Evolutionary conservation across 371 early-diverging fungal genomes (phyloP).

Genomic region (Rhizopus arrhizus): DNA sequence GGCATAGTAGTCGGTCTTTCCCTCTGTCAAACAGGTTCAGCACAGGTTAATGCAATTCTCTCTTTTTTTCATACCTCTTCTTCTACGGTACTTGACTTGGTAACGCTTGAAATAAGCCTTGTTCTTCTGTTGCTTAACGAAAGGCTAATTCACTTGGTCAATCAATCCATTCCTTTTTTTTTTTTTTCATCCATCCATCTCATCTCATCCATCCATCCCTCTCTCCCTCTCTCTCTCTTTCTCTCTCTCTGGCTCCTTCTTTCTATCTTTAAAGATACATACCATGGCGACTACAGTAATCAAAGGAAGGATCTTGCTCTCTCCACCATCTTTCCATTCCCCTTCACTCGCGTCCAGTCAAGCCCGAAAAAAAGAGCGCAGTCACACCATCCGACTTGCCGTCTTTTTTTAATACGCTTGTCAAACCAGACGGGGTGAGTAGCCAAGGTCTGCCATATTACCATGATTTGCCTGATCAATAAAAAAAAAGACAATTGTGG

Average conservation of each 20-base stretch:
- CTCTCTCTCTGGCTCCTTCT: neutral
- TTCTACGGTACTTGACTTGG: slow-evolving; percentile 99
- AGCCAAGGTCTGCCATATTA: no score
- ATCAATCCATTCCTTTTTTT: neutral
- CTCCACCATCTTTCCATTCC: neutral
- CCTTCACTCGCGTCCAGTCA: neutral
- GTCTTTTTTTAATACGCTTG: no score
- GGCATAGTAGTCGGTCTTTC: slow-evolving; percentile 99
- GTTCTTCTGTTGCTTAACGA: slow-evolving; percentile 56
- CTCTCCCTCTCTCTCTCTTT: neutral
- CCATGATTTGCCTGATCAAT: no score
- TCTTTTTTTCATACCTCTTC: slow-evolving; percentile 78
- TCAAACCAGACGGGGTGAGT: no score
- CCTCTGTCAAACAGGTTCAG: slow-evolving; percentile 71
- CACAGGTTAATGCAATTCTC: neutral
- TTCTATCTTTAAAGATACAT: slow-evolving; percentile 7
- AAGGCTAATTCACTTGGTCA: slow-evolving; percentile 32
- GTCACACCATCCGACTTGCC: neutral
- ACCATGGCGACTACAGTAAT: slow-evolving; percentile 34
- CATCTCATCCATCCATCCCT: slow-evolving; percentile 18
- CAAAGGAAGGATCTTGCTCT: slow-evolving; percentile 28
- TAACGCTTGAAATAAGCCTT: slow-evolving; percentile 98
- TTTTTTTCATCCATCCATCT: neutral
- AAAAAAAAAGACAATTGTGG: no score
- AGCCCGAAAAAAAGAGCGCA: neutral